A percentile compares a stretch with the other conserved stretches of the same genome.
Conservation (phyloP, 2,329 filamentous ascomycete genomes). For the Zymoseptoria ardabiliae region DNA sequence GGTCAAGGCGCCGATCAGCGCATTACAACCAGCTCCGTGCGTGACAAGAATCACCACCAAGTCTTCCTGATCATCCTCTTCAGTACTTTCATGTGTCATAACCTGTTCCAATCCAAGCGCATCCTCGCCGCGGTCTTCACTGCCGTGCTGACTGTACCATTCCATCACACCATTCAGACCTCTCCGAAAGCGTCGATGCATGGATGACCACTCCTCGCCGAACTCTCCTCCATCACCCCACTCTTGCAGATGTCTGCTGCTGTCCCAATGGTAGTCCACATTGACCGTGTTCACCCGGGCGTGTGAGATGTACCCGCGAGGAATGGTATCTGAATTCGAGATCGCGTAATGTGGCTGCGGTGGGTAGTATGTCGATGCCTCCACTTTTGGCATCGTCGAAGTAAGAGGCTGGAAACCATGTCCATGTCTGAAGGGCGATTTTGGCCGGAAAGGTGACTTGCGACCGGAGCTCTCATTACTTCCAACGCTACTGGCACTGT, state of each 20-base stretch:
- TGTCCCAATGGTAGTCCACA: conserved; percentile 96
- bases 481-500: conserved; percentile 36
- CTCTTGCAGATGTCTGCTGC: conserved; percentile 65
- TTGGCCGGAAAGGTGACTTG: conserved; percentile 21
- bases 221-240: conserved; percentile 86
- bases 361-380: conserved; percentile 53
- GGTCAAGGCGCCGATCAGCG: conserved; percentile 83
- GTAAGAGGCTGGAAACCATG: conserved; percentile 19
- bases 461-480: conserved; percentile 25
- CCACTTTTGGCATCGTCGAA: conserved; percentile 25
- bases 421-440: conserved; percentile 22
- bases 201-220: conserved; percentile 89
- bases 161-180: conserved; percentile 72
- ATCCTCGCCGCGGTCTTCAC: conserved; percentile 30
- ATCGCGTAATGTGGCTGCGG: conserved; percentile 79
- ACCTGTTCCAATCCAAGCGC: conserved; percentile 30
- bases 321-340: conserved; percentile 72
- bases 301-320: conserved; percentile 80
- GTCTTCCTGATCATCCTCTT: conserved; percentile 57
- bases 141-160: conserved; percentile 60
- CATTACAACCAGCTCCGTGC: conserved; percentile 93
- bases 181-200: conserved; percentile 83
- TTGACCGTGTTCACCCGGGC: conserved; percentile 78
- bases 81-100: conserved; percentile 26
- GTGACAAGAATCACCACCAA: conserved; percentile 82